phyloP scores from a whole-genome alignment of 768 basidiomycete genomes.

The Coprinopsis sp. region DNA sequence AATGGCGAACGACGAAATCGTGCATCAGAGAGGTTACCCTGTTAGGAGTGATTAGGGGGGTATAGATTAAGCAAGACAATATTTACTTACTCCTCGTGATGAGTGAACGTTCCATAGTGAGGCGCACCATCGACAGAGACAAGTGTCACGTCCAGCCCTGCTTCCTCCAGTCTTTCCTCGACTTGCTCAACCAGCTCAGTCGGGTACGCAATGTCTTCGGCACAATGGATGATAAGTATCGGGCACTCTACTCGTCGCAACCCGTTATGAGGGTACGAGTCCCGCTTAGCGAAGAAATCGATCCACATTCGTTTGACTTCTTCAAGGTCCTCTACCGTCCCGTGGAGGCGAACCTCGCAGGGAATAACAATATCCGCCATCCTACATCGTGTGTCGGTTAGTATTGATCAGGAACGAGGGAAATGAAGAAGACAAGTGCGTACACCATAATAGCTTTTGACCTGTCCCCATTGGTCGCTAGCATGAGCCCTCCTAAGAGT shows the following conservation, averaged over 20 bases:
- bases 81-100: slow-evolving; percentile 24
- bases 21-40: slow-evolving; percentile 27
- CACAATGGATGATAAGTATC: slow-evolving; percentile 25
- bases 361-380: slow-evolving; percentile 6
- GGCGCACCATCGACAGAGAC: slow-evolving; percentile 25
- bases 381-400: slow-evolving; percentile 7
- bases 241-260: slow-evolving; percentile 20
- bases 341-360: slow-evolving; percentile 12
- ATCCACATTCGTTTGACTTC: slow-evolving; percentile 16
- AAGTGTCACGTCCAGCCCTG: slow-evolving; percentile 25
- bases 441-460: slow-evolving; percentile 17
- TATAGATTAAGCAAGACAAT: background rate
- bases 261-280: background rate
- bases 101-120: slow-evolving; percentile 33
- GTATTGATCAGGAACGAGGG: too few relatives aligned
- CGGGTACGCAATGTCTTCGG: slow-evolving; percentile 27
- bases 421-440: slow-evolving; percentile 10
- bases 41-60: background rate
- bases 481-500: slow-evolving; percentile 17
- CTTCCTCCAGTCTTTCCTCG: slow-evolving; percentile 16
- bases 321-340: slow-evolving; percentile 16
- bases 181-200: slow-evolving; percentile 20
- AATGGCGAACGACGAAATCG: slow-evolving; percentile 25
- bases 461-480: slow-evolving; percentile 18
- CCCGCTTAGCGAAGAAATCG: background rate